Evolutionary conservation across 306 rosid species (phyloP), one percentile per base, ranked within the genome.

Genomic region (Vigna unguiculata): DNA sequence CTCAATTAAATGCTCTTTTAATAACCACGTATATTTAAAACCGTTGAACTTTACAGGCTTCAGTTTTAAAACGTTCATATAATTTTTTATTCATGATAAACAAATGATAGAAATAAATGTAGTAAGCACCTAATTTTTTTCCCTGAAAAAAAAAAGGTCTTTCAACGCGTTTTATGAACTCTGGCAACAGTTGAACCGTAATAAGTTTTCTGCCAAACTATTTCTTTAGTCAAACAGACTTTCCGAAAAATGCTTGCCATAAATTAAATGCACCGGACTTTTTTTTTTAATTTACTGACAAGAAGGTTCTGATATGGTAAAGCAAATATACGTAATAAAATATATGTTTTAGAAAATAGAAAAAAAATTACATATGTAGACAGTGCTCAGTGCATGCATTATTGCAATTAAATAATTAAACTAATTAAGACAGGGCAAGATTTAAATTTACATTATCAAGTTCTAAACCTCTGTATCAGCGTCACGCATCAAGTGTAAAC

Each of bases 131-230:
- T 7, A 7, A 36, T 7, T 36, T 7, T 7, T 36, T 30, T 5
- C 2, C 10, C 43, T 1, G 7, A 36, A 36, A 36, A 36, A 7
- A 38, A 1, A 38, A 38, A 38, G 5, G 7, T 16, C 24, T 11
- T 55, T 36, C 36, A 5, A 57, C 38, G 63, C 10, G 47, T 12
- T 57, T 57, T 57, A 36, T 55, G 34, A 55, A 58, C 38, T 24
- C 61, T 57, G 19, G 54, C 1, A 57, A 76, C 69, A 40, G 17
- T 15, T 72, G 22, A 57, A 72, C 19, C 43, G 69, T 17, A 17
- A 53, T 34, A 62, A 25, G 46, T 54, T n/a, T 76, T 53, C 54
- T 8, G 58, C 53, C 60, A 43, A 55, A 46, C 3, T 49, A 19
- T 0, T 22, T n/a, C 25, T 74, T n/a, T 41, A 36, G 36, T 48